A percentile compares a stretch with the other conserved stretches of the same genome.
These are phyloP conservation scores for Choricystis sp. DNA, from an alignment of 139 green algal genomes.

Conservation along the genomic window DNA sequence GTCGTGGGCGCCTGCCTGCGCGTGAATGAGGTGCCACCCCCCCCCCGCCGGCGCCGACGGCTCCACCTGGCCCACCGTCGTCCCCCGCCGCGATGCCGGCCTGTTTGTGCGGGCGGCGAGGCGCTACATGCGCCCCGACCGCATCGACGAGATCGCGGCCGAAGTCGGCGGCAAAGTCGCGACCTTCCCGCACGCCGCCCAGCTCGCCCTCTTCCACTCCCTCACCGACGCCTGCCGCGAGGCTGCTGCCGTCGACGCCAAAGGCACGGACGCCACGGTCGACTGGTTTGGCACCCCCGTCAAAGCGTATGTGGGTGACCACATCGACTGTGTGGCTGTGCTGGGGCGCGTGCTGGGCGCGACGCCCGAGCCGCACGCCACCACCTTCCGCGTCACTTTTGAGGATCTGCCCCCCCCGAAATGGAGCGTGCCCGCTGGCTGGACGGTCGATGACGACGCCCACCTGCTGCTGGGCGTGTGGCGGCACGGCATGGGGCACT, in stretches of 20 bases:
- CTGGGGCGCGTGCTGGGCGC: neutral
- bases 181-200: neutral
- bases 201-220: constrained; percentile 24
- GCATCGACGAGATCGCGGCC: constrained; percentile 22
- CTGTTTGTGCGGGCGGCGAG: constrained; percentile 44
- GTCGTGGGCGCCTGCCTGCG: constrained; percentile 48
- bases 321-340: neutral
- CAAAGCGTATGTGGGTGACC: neutral
- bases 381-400: neutral
- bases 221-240: constrained; percentile 30
- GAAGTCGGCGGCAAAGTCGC: constrained; percentile 18
- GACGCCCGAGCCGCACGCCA: neutral
- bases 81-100: constrained; percentile 38
- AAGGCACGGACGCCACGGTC: neutral
- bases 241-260: constrained; percentile 5
- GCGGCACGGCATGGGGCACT: constrained; percentile 16
- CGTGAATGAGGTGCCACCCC: neutral
- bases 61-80: constrained; percentile 7
- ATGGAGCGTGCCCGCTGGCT: constrained; percentile 31
- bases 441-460: constrained; percentile 55
- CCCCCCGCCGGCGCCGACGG: constrained; percentile 1
- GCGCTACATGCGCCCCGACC: constrained; percentile 19
- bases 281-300: neutral
- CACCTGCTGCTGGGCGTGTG: constrained; percentile 63
- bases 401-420: neutral